Conservation (phyloP, 345 rosid species). For the Euphorbia pulcherrima region DNA sequence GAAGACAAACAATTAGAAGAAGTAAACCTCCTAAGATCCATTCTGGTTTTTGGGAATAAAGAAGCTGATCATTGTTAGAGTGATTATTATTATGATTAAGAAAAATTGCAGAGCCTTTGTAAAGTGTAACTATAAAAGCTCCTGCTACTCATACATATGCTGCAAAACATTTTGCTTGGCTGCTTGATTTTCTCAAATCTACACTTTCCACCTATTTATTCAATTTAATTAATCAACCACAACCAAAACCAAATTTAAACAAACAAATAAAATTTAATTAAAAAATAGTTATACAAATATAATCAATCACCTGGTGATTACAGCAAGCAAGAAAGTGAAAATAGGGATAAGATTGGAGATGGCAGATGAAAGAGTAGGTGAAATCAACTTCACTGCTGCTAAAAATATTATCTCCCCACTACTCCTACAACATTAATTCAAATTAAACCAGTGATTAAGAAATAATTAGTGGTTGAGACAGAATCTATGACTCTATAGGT, state of each 20-base stretch:
- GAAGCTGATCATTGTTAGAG: slow-evolving; percentile 14
- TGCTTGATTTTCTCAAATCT: slow-evolving; percentile 30
- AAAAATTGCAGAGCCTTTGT: slow-evolving; percentile 33
- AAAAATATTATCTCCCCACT: slow-evolving; percentile 29
- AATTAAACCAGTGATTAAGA: too few species aligned
- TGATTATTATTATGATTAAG: slow-evolving; percentile 4
- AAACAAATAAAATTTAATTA: not conserved
- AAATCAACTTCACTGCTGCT: slow-evolving; percentile 27
- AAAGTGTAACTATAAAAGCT: slow-evolving; percentile 40
- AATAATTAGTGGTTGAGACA: too few species aligned
- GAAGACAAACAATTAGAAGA: slow-evolving; percentile 28
- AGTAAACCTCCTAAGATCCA: slow-evolving; percentile 45
- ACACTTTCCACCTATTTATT: slow-evolving; percentile 36
- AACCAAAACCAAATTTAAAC: not conserved
- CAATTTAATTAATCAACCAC: not conserved
- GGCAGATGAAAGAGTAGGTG: slow-evolving; percentile 38
- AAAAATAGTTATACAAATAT: too few species aligned
- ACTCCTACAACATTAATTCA: slow-evolving; percentile 33
- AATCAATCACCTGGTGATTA: slow-evolving; percentile 28
- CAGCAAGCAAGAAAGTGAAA: slow-evolving; percentile 39
- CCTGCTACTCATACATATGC: slow-evolving; percentile 37
- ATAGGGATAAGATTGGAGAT: slow-evolving; percentile 35
- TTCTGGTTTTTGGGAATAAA: slow-evolving; percentile 24
- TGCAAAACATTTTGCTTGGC: slow-evolving; percentile 39
- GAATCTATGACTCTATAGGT: too few species aligned